Conservation (phyloP, 768 basidiomycete genomes). For the Amanita polypyramis region DNA sequence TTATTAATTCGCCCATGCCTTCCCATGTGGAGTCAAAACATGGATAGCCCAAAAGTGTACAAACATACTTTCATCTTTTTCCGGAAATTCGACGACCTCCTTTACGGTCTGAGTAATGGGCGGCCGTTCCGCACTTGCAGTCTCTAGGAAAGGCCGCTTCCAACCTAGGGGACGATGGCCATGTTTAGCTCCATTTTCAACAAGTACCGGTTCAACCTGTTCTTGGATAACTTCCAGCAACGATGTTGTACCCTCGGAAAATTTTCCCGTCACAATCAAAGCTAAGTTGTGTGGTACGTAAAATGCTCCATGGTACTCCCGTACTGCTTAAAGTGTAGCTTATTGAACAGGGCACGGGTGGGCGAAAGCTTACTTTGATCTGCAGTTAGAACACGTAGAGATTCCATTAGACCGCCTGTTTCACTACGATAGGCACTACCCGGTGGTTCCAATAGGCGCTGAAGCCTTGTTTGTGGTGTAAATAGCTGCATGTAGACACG, state of each 20-base stretch:
- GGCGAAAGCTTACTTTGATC: slow-evolving; percentile 61
- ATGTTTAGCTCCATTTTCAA: slow-evolving; percentile 60
- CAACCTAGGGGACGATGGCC: slow-evolving; percentile 71
- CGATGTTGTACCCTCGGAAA: slow-evolving; percentile 63
- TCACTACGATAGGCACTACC: slow-evolving; percentile 91
- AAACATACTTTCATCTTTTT: slow-evolving; percentile 77
- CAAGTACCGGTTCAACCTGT: slow-evolving; percentile 73
- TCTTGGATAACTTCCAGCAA: slow-evolving; percentile 77
- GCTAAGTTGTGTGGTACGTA: slow-evolving; percentile 94
- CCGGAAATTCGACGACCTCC: slow-evolving; percentile 83
- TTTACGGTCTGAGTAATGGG: slow-evolving; percentile 41
- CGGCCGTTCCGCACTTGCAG: slow-evolving; percentile 53
- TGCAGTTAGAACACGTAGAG: slow-evolving; percentile 72
- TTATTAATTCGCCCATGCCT: slow-evolving; percentile 72
- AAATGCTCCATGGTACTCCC: slow-evolving; percentile 77
- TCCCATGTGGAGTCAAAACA: neutral
- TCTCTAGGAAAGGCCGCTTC: slow-evolving; percentile 93
- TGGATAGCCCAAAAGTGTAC: neutral
- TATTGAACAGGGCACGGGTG: neutral
- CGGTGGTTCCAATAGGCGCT: slow-evolving; percentile 70
- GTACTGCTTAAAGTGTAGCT: slow-evolving; percentile 39
- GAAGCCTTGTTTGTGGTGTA: slow-evolving; percentile 38
- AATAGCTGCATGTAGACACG: slow-evolving; percentile 1
- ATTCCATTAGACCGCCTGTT: slow-evolving; percentile 94
- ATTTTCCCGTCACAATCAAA: slow-evolving; percentile 81